Conservation (phyloP, 768 basidiomycete genomes). For the Peribolospora kevripleyi region DNA sequence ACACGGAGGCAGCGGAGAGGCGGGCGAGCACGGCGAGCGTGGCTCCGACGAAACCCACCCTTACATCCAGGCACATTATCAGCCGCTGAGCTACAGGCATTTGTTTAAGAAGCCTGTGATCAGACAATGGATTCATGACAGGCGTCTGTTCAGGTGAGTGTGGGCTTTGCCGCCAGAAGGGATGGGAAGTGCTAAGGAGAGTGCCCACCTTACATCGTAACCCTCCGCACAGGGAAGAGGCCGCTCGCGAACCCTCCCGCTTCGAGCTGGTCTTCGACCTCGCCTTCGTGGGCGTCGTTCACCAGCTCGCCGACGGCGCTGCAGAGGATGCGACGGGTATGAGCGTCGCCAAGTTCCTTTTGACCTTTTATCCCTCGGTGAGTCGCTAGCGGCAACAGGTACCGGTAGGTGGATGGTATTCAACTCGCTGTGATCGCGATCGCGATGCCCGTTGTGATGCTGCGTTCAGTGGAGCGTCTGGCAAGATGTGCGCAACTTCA, state of each 20-base stretch:
- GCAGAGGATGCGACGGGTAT: constrained; percentile 5
- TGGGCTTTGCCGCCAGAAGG: too few relatives aligned
- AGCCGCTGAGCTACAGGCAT: background rate
- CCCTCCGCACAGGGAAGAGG: background rate
- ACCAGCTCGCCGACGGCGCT: constrained; percentile 18
- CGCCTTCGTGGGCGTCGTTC: constrained; percentile 19
- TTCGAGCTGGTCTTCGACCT: constrained; percentile 23
- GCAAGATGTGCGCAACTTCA: constrained; percentile 16
- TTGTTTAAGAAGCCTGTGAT: background rate
- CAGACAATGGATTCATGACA: background rate
- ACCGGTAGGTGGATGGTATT: background rate
- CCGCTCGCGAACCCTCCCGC: constrained; percentile 9
- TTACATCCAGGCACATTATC: background rate
- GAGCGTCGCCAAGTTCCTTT: constrained; percentile 7
- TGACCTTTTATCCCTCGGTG: background rate
- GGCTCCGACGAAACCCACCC: too few relatives aligned
- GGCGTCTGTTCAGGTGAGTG: background rate
- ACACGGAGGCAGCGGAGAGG: too few relatives aligned
- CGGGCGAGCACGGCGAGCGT: too few relatives aligned
- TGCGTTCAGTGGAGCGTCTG: constrained; percentile 18
- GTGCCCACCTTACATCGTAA: background rate
- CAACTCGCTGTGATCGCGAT: constrained; percentile 7
- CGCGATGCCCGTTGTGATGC: constrained; percentile 3
- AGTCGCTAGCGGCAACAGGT: too few relatives aligned
- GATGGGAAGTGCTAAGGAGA: too few relatives aligned